A percentile compares a stretch with the other conserved stretches of the same genome.
These are phyloP conservation scores for Hypoxylon sp. DNA, from an alignment of 2,329 filamentous ascomycete species.

Conservation along the genomic window DNA sequence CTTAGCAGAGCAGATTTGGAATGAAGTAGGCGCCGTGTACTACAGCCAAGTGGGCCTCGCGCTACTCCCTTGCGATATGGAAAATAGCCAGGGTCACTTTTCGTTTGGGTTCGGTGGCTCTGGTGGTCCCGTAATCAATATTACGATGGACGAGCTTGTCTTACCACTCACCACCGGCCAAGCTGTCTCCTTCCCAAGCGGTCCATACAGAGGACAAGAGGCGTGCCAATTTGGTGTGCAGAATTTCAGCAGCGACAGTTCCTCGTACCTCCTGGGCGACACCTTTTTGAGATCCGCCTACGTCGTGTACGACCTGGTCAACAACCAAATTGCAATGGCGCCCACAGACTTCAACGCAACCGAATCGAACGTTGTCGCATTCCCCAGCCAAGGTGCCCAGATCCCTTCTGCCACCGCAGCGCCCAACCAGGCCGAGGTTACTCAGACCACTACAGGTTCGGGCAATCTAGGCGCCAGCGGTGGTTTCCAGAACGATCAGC, in stretches of 20 bases:
- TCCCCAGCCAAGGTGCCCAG: constrained; percentile 63
- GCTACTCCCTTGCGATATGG: constrained; percentile 67
- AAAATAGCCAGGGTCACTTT: constrained; percentile 64
- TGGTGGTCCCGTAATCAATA: constrained; percentile 65
- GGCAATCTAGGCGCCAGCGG: constrained; percentile 55
- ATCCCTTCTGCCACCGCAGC: constrained; percentile 67
- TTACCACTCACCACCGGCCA: constrained; percentile 60
- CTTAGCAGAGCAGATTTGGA: constrained; percentile 68
- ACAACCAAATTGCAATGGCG: constrained; percentile 70
- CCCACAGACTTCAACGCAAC: constrained; percentile 70
- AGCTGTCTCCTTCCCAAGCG: constrained; percentile 57
- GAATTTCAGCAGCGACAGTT: constrained; percentile 59
- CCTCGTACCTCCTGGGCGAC: constrained; percentile 68
- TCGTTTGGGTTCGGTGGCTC: constrained; percentile 68
- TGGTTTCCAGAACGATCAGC: constrained; percentile 54
- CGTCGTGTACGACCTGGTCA: constrained; percentile 72
- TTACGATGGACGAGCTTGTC: constrained; percentile 71
- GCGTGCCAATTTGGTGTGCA: constrained; percentile 72
- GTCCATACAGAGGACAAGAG: constrained; percentile 61
- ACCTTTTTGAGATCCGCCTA: constrained; percentile 73
- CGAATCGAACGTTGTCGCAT: constrained; percentile 64
- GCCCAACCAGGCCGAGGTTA: constrained; percentile 55
- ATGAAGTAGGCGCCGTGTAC: constrained; percentile 69
- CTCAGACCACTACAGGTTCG: constrained; percentile 49
- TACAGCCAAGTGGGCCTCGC: constrained; percentile 57